Evolutionary conservation across 2,329 filamentous ascomycete species (phyloP).

Genomic region (Nemania sp.): DNA sequence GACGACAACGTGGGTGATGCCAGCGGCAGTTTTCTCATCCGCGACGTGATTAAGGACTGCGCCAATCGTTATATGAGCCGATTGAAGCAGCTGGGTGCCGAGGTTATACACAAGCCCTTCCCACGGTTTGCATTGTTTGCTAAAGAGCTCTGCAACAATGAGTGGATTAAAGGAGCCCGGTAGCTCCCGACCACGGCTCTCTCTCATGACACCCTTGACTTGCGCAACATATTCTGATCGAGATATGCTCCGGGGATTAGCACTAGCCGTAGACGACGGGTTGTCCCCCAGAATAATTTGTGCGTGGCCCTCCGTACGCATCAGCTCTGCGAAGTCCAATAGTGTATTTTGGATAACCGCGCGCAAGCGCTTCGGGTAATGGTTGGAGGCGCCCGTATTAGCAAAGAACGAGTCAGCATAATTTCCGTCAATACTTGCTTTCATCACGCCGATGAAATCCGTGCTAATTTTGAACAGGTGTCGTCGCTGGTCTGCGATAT

Average conservation of each 20-base stretch:
- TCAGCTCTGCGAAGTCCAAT: slow-evolving; percentile 30
- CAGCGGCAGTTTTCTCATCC: background rate
- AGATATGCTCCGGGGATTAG: slow-evolving; percentile 18
- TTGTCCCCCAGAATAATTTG: slow-evolving; percentile 9
- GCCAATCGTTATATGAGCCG: slow-evolving; percentile 20
- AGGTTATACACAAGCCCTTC: slow-evolving; percentile 24
- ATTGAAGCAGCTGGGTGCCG: slow-evolving; percentile 28
- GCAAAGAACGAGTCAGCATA: slow-evolving; percentile 40
- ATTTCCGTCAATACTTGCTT: slow-evolving; percentile 36
- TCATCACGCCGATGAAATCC: slow-evolving; percentile 34
- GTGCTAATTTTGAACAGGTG: slow-evolving; percentile 38
- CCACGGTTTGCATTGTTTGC: slow-evolving; percentile 42
- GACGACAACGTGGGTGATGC: slow-evolving; percentile 29
- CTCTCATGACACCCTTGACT: slow-evolving; percentile 37
- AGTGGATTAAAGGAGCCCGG: slow-evolving; percentile 44
- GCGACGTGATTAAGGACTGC: background rate
- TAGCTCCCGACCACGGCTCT: slow-evolving; percentile 42
- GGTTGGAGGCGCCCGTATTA: slow-evolving; percentile 7
- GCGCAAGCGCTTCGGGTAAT: slow-evolving; percentile 34
- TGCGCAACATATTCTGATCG: slow-evolving; percentile 25
- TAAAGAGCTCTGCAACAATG: slow-evolving; percentile 42
- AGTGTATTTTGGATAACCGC: slow-evolving; percentile 36
- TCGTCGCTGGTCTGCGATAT: slow-evolving; percentile 32
- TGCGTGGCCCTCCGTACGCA: slow-evolving; percentile 31
- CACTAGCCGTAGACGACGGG: background rate